Base-by-base conservation (phyloP, 1,284 basidiomycete genomes). In the Puccinia horiana region DNA sequence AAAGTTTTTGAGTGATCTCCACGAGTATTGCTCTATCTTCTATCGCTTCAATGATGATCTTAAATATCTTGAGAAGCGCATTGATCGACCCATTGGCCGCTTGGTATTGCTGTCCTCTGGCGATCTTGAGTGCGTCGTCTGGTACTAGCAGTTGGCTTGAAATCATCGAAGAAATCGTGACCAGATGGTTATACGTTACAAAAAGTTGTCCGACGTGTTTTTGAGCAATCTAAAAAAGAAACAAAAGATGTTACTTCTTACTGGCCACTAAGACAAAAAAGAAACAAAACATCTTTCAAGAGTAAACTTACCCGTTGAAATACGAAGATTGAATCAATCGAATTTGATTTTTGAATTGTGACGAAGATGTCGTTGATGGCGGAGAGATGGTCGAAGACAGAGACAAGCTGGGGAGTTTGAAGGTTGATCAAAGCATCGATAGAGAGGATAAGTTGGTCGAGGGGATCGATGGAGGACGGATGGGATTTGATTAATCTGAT, bases 1-100 rank as follows among this genome's bases (percentile, higher is more conserved):
- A 6, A 12, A 69, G 76, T 85, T 18, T 86, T 86, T 4, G 8
- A 67, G n/a, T 86, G 85, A 81, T 72, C 87, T 86, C 0, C 83
- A 85, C 0, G 86, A 85, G 35, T 88, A 88, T 84, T 88, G 88
- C 52, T 85, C 86, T 8, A 85, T 88, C 0, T 88, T 88, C 0
- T 84, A 86, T 61, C 70, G 85, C n/a, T 83, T 87, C 29, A 88
- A 89, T 84, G 86, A 87, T 3, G 93, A 95, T 47, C 40, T 29
- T 69, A 42, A 69, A 29, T 20, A 69, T 69, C 65, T 69, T 44
- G 12, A 69, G n/a, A 16, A 69, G n/a, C 23, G n/a, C 61, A 9
- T 29, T 37, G 4, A 65, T 35, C 14, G 35, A 37, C 3, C 20
- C 23, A 16, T 11, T 65, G 6, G 20, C 61, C 61, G 32, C 9